Base-by-base conservation (phyloP, 805 yeast species). In the Brettanomyces anomalus region DNA sequence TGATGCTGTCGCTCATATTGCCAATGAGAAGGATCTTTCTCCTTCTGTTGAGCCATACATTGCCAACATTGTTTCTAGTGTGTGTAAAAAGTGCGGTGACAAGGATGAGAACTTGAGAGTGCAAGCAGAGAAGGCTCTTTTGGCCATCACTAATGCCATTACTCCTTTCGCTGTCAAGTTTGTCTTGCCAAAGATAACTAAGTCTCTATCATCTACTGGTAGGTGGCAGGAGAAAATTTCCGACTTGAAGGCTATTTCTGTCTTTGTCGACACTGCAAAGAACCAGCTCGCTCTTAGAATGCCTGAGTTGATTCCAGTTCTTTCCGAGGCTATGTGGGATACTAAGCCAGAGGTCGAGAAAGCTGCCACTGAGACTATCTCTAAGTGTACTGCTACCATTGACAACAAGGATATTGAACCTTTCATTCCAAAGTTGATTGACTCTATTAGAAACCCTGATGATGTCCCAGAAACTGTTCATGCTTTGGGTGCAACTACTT, bases 261-360 rank as follows among this genome's bases (percentile, higher is more conserved):
- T 79, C 56, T 76, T 90, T 63, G 98, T 93, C 59, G 95, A 86
- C 66, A 76, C 87, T 57, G 96, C 98, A 59, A 90, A 89, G 71
- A 84, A 72, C 60, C 99, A 89, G 78, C 76, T 93, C 57, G 96
- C 98, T 58, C 79, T 93, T 63, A 88, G 98, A 80, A 93, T 93
- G 97, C 96, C 97, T 63, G 97, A 93, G 78, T 81, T 93, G 68
- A 90, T 93, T 62, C 98, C 99, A 70, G 93, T 83, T 56, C 76
- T 93, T 62, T 93, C 98, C 59, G 99, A 93, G 77, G 87, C 97
- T 62, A 93, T 93, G 97, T 93, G 99, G 99, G 98, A 93, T 74
- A 93, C 99, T 72, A 93, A 93, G 82, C 76, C 78, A 72, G 97
- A 93, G 65, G 98, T 93, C 66, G 93, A 93, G 83, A 78, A 76